phyloP scores from a whole-genome alignment of 208 protist genomes.

The Trypanosoma scelopori region DNA sequence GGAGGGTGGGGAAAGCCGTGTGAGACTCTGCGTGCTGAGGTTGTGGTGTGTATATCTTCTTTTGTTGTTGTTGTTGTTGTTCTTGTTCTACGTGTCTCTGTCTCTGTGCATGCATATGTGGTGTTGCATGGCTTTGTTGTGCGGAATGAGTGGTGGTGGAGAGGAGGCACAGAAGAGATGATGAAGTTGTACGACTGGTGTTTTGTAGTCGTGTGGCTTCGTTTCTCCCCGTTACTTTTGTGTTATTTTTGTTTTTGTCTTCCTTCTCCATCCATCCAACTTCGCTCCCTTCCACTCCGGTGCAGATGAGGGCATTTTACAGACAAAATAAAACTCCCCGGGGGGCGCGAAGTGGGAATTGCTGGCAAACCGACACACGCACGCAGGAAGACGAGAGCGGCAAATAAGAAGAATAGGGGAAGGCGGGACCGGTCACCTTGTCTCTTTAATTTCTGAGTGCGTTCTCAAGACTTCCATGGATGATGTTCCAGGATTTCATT shows the following conservation, averaged over 20 bases:
- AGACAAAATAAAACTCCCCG: too few relatives aligned
- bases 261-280: neutral
- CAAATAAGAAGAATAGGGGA: neutral
- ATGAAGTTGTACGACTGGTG: neutral
- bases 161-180: neutral
- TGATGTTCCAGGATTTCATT: too few relatives aligned
- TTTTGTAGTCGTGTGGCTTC: slow-evolving; percentile 9
- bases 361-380: neutral
- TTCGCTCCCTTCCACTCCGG: neutral
- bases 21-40: neutral
- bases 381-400: neutral
- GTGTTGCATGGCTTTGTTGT: neutral
- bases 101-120: neutral
- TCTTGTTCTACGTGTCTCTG: too few relatives aligned
- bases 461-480: too few relatives aligned
- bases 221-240: slow-evolving; percentile 6
- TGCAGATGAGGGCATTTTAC: neutral
- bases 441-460: too few relatives aligned
- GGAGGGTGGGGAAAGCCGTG: too few relatives aligned
- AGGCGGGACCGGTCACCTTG: neutral
- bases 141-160: neutral
- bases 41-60: too few relatives aligned
- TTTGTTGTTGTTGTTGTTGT: too few relatives aligned
- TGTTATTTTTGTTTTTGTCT: slow-evolving; percentile 8
- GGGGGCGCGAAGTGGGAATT: too few relatives aligned